These are phyloP conservation scores for Parathielavia appendiculata DNA, from an alignment of 495 filamentous ascomycete species.

Conservation along the genomic window DNA sequence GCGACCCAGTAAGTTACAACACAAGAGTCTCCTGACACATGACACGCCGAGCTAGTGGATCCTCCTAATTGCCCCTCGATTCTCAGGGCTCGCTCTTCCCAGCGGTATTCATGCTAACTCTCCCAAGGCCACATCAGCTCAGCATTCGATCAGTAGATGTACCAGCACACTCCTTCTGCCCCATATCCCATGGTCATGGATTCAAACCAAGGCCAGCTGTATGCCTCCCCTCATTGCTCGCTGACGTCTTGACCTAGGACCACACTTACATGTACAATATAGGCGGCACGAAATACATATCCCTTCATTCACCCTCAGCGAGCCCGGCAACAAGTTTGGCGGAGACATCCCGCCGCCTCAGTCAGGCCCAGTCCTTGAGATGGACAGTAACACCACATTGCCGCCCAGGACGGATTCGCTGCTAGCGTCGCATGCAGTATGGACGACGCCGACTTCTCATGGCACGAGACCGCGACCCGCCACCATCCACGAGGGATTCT, in stretches of 20 bases:
- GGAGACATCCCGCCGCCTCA: conserved; percentile 36
- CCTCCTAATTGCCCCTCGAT: conserved; percentile 22
- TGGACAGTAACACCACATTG: conserved; percentile 41
- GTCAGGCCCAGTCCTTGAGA: conserved; percentile 35
- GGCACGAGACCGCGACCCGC: conserved; percentile 46
- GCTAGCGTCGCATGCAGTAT: conserved; percentile 37
- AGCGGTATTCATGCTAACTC: conserved; percentile 35
- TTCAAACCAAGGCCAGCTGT: conserved; percentile 40
- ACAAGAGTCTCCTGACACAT: conserved; percentile 28
- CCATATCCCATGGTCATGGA: conserved; percentile 36
- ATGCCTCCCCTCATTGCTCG: conserved; percentile 24
- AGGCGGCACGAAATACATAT: conserved; percentile 43
- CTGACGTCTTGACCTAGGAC: conserved; percentile 21
- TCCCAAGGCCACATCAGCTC: conserved; percentile 17
- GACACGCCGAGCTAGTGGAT: conserved; percentile 26
- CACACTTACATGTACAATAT: conserved; percentile 27
- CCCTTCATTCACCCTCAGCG: conserved; percentile 39
- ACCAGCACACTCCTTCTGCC: conserved; percentile 29
- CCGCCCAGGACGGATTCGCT: conserved; percentile 36
- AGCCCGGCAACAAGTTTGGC: conserved; percentile 35
- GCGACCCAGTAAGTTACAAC: conserved; percentile 38
- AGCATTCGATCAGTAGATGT: conserved; percentile 36
- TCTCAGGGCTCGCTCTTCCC: conserved; percentile 21
- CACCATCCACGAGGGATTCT: conserved; percentile 56
- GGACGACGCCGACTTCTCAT: conserved; percentile 43